These are phyloP conservation scores for Colletotrichum sp. DNA, from an alignment of 2,329 filamentous ascomycete genomes.

Conservation along the genomic window DNA sequence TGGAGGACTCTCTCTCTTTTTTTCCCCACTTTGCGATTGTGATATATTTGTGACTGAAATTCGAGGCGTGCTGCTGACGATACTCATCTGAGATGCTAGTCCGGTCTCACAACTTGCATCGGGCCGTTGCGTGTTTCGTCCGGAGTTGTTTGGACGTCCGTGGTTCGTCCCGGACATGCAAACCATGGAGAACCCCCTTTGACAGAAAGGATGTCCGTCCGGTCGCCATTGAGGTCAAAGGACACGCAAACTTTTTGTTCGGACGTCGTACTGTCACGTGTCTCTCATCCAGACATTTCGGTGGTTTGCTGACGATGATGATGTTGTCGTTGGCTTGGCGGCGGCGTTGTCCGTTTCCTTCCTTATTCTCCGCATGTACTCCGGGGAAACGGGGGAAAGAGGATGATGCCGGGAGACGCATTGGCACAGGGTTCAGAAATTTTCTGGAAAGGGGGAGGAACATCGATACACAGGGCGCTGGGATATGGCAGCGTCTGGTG, in stretches of 20 bases:
- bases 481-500: neutral
- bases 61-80: neutral
- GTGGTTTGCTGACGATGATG: neutral
- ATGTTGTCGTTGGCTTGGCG: neutral
- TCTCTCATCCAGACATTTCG: neutral
- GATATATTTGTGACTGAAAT: neutral
- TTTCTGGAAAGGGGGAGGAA: neutral
- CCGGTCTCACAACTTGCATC: neutral
- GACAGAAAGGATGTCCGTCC: neutral
- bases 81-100: neutral
- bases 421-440: neutral
- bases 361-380: neutral
- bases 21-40: neutral
- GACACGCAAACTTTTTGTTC: neutral
- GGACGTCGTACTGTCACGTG: neutral
- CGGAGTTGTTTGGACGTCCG: neutral
- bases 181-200: neutral
- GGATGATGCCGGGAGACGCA: neutral
- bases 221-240: neutral
- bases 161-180: neutral
- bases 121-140: slow-evolving; percentile 13
- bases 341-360: neutral
- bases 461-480: neutral
- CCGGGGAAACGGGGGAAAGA: neutral
- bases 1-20: neutral